phyloP scores from a whole-genome alignment of 495 filamentous ascomycete species.

The Rhizodiscina lignyota region DNA sequence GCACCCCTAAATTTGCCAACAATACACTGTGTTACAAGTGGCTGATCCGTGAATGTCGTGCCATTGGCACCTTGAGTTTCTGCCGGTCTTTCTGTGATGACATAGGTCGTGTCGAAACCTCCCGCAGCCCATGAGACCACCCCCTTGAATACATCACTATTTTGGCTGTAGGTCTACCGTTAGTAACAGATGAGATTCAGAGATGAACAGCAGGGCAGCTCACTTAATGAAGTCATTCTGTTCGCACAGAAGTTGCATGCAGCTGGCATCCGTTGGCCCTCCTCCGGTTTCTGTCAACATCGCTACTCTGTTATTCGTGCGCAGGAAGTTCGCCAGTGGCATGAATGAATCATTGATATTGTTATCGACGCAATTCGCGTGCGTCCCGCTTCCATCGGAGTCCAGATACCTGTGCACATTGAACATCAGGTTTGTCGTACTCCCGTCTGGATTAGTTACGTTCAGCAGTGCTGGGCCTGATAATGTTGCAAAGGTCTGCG shows the following conservation, averaged over 20 bases:
- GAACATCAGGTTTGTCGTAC: slow-evolving; percentile 34
- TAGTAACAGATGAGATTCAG: not conserved
- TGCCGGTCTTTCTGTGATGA: too few species aligned
- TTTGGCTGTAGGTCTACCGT: slow-evolving; percentile 14
- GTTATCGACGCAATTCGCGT: slow-evolving; percentile 34
- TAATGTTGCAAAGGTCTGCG: slow-evolving; percentile 28
- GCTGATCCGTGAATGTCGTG: slow-evolving; percentile 19
- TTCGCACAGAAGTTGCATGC: slow-evolving; percentile 25
- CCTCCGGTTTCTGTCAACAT: slow-evolving; percentile 39
- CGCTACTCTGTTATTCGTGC: slow-evolving; percentile 31
- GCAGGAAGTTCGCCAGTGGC: slow-evolving; percentile 29
- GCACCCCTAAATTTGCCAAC: not conserved
- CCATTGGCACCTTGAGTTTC: slow-evolving; percentile 27
- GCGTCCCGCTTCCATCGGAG: slow-evolving; percentile 36
- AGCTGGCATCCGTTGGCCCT: slow-evolving; percentile 26
- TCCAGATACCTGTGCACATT: slow-evolving; percentile 41
- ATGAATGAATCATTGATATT: slow-evolving; percentile 30
- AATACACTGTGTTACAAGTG: not conserved
- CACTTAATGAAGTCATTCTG: slow-evolving; percentile 29
- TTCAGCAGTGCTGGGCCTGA: slow-evolving; percentile 27
- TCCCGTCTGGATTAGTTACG: slow-evolving; percentile 38
- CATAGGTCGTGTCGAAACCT: slow-evolving; percentile 28
- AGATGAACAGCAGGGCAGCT: not conserved
- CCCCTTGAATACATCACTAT: slow-evolving; percentile 35
- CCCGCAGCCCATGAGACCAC: slow-evolving; percentile 37